phyloP scores from a whole-genome alignment of 805 yeast genomes.

The Pichia kluyveri region DNA sequence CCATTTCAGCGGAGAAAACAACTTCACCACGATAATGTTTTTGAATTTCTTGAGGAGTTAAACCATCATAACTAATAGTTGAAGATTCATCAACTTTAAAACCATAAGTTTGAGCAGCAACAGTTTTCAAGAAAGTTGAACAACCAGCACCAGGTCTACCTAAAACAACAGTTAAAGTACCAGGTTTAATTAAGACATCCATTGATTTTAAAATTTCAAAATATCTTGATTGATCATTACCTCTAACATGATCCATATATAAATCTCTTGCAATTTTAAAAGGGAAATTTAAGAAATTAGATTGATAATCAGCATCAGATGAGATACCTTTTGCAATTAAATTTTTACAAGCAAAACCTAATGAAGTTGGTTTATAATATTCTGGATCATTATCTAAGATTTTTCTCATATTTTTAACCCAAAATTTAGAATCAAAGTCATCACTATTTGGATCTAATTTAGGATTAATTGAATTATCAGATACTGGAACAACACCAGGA shows the following conservation, averaged over 20 bases:
- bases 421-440: constrained; percentile 49
- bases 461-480: constrained; percentile 23
- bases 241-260: constrained; percentile 17
- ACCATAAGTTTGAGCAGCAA: constrained; percentile 51
- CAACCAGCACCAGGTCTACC: constrained; percentile 81
- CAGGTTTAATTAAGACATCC: constrained; percentile 53
- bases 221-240: constrained; percentile 19
- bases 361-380: constrained; percentile 49
- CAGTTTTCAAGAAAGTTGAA: constrained; percentile 52
- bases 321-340: constrained; percentile 59
- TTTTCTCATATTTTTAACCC: constrained; percentile 60
- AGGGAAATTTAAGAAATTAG: constrained; percentile 41
- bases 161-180: constrained; percentile 56
- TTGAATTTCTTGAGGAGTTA: constrained; percentile 38
- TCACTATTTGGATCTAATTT: constrained; percentile 50
- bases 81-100: constrained; percentile 40
- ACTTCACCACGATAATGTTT: constrained; percentile 57
- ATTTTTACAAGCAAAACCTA: constrained; percentile 52
- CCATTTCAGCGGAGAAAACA: constrained; percentile 59
- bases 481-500: constrained; percentile 37
- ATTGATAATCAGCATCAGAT: constrained; percentile 58
- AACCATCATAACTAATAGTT: constrained; percentile 42
- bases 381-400: constrained; percentile 47
- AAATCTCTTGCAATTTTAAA: constrained; percentile 26
- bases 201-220: constrained; percentile 47